A percentile compares a stretch with the other conserved stretches of the same genome.
Evolutionary conservation across 2,329 filamentous ascomycete genomes (phyloP).

Genomic region (Xylariaceae sp.): DNA sequence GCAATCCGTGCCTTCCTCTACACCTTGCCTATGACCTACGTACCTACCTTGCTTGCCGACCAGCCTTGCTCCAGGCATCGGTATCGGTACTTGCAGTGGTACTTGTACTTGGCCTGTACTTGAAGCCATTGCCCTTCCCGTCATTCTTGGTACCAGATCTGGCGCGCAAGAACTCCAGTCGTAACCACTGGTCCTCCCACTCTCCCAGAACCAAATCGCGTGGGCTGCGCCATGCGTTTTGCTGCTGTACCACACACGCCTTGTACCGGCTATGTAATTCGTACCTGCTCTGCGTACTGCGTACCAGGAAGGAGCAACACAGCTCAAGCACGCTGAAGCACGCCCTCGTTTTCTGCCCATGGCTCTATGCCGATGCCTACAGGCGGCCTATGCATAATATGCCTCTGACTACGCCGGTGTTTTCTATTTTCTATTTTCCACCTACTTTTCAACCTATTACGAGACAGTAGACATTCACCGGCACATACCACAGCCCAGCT

Average conservation of each 20-base stretch:
- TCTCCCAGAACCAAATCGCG: slow-evolving; percentile 16
- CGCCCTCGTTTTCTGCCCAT: neutral
- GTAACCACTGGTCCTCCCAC: slow-evolving; percentile 9
- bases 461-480: slow-evolving; percentile 10
- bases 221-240: slow-evolving; percentile 19
- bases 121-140: neutral
- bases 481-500: slow-evolving; percentile 10
- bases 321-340: too few relatives aligned
- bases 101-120: neutral
- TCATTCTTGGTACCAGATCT: neutral
- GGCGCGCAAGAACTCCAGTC: slow-evolving; percentile 13
- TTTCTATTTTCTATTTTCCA: neutral
- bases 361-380: neutral
- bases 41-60: neutral
- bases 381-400: neutral
- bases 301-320: too few relatives aligned
- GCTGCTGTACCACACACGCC: slow-evolving; percentile 23
- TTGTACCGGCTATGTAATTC: slow-evolving; percentile 26
- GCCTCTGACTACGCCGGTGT: neutral
- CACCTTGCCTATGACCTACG: slow-evolving; percentile 1
- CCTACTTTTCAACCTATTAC: neutral
- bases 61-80: slow-evolving; percentile 1
- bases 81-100: neutral
- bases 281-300: too few relatives aligned
- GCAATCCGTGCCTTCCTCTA: neutral